phyloP scores from a whole-genome alignment of 257 asterid species.

The Petunia axillaris region DNA sequence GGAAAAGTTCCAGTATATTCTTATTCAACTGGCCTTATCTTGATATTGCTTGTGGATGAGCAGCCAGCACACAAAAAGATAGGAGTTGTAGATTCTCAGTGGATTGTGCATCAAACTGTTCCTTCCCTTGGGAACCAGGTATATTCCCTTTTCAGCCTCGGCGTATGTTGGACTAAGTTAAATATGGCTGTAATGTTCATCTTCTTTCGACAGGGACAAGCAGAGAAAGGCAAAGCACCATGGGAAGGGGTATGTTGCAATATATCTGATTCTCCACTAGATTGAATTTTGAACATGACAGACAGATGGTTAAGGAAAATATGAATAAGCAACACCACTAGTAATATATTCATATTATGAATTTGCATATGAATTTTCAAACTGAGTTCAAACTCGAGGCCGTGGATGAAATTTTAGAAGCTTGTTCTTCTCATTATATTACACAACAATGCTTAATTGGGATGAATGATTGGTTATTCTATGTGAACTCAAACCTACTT shows the following conservation, averaged over 20 bases:
- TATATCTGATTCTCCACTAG: not conserved
- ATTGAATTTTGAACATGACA: not conserved
- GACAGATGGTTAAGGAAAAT: not conserved
- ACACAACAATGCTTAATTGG: no score
- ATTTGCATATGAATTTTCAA: not conserved
- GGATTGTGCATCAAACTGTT: slow-evolving; percentile 89
- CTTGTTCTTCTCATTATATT: not conserved
- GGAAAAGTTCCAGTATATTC: not conserved
- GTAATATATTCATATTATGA: not conserved
- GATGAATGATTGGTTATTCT: not conserved
- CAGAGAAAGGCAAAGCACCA: slow-evolving; percentile 80
- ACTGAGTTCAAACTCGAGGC: not conserved
- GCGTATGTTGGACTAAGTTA: not conserved
- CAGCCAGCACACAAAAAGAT: slow-evolving; percentile 95
- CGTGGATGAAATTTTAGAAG: slow-evolving; percentile 4
- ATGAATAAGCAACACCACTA: not conserved
- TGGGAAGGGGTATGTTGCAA: slow-evolving; percentile 85
- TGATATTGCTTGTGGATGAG: slow-evolving; percentile 14
- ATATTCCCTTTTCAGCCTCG: not conserved
- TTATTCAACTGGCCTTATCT: not conserved
- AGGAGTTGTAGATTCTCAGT: slow-evolving; percentile 91
- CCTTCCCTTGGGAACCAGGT: slow-evolving; percentile 95
- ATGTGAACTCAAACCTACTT: not conserved
- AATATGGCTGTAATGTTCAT: not conserved
- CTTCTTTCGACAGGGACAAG: slow-evolving; percentile 57